Conservation (phyloP, 192 early-diverging fungal genomes). For the Entomortierella parvispora region DNA sequence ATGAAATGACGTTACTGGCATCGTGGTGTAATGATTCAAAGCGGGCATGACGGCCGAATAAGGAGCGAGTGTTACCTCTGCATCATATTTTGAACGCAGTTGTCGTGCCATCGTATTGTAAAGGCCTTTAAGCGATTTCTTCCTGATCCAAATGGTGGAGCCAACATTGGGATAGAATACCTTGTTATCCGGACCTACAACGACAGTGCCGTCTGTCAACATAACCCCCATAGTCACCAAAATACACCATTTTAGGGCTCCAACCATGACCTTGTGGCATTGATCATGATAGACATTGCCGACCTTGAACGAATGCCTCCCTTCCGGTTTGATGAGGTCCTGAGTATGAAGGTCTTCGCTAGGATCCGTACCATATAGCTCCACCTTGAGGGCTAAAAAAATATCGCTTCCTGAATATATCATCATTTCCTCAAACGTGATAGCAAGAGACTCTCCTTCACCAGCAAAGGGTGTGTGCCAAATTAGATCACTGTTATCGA, state of each 20-base stretch:
- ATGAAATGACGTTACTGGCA: slow-evolving; percentile 16
- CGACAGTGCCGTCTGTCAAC: slow-evolving; percentile 2
- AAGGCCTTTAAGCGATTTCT: not conserved
- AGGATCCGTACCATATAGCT: slow-evolving; percentile 1
- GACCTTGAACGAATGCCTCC: slow-evolving; percentile 1
- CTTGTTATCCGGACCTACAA: slow-evolving; percentile 8
- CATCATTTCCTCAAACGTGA: not conserved
- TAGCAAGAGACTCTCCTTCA: slow-evolving; percentile 4
- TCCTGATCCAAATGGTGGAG: slow-evolving; percentile 4
- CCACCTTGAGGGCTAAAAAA: not conserved
- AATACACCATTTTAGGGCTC: not conserved
- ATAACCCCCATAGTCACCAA: slow-evolving; percentile 1
- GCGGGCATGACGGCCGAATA: slow-evolving; percentile 20
- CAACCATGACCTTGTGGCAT: slow-evolving; percentile 12
- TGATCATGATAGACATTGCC: slow-evolving; percentile 2
- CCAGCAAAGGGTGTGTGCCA: slow-evolving; percentile 3
- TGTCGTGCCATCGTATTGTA: slow-evolving; percentile 21
- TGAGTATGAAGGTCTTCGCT: slow-evolving; percentile 6
- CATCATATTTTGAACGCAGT: slow-evolving; percentile 25
- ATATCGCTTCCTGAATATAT: slow-evolving; percentile 1
- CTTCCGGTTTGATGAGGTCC: not conserved
- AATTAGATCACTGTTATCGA: not conserved
- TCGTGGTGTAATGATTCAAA: slow-evolving; percentile 18
- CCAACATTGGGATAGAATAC: not conserved
- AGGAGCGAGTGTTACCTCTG: slow-evolving; percentile 8